Evolutionary conservation across 1,139 yeast genomes (phyloP).

Genomic region (Pichia sp.): DNA sequence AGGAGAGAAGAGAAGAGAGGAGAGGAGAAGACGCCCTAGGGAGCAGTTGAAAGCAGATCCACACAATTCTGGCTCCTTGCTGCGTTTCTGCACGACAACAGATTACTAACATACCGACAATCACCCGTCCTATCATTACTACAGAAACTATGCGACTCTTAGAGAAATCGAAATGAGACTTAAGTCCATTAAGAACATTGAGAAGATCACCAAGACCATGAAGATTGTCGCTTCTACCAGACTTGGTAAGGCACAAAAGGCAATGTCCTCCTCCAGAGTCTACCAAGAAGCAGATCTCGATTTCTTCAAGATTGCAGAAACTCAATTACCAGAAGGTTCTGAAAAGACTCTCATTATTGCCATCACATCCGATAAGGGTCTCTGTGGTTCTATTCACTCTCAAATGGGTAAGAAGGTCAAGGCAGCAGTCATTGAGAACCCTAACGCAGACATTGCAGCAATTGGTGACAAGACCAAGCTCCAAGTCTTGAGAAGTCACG

Average conservation of each 20-base stretch:
- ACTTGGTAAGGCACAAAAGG: constrained; percentile 91
- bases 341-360: constrained; percentile 72
- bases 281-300: constrained; percentile 77
- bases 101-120: too few relatives aligned
- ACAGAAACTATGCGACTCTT: constrained; percentile 92
- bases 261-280: constrained; percentile 83
- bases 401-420: constrained; percentile 89
- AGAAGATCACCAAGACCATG: constrained; percentile 99
- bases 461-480: constrained; percentile 92
- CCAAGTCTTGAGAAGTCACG: constrained; percentile 80
- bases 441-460: constrained; percentile 74
- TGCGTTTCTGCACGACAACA: too few relatives aligned
- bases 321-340: constrained; percentile 42
- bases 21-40: too few relatives aligned
- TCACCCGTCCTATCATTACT: too few relatives aligned
- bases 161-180: constrained; percentile 98
- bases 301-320: constrained; percentile 77
- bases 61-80: too few relatives aligned
- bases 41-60: too few relatives aligned
- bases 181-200: constrained; percentile 97
- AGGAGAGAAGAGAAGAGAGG: too few relatives aligned
- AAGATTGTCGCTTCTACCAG: constrained; percentile 98
- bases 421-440: constrained; percentile 52
- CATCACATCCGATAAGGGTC: constrained; percentile 94
- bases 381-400: constrained; percentile 97